Percentiles rank a stretch among this genome's conserved stretches.
Evolutionary conservation across 768 basidiomycete genomes (phyloP).

Genomic region (Lanmaoa pseudosensibilis): DNA sequence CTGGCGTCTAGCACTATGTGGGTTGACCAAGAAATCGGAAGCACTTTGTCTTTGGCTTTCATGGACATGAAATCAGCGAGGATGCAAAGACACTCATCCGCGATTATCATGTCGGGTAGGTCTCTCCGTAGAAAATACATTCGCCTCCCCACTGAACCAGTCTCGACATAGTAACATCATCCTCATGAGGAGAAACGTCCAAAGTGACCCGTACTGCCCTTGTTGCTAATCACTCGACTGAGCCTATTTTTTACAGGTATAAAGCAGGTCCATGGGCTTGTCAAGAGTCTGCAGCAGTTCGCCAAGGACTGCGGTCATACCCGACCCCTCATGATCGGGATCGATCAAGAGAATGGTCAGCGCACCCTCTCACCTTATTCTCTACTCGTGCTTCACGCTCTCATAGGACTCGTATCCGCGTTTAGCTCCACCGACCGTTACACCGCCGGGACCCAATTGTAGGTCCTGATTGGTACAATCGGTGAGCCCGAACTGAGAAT

Average conservation of each 20-base stretch:
- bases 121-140: background rate
- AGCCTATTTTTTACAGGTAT: constrained; percentile 40
- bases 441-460: constrained; percentile 68
- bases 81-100: constrained; percentile 56
- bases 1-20: background rate
- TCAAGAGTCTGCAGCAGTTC: constrained; percentile 50
- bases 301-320: constrained; percentile 58
- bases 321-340: constrained; percentile 62
- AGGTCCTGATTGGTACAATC: constrained; percentile 25
- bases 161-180: constrained; percentile 49
- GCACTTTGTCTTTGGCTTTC: constrained; percentile 76
- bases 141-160: background rate
- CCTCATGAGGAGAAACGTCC: constrained; percentile 66
- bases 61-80: constrained; percentile 51
- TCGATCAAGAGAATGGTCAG: constrained; percentile 74
- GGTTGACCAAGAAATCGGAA: constrained; percentile 25
- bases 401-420: constrained; percentile 64
- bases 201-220: constrained; percentile 36
- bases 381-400: background rate
- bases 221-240: background rate
- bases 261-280: constrained; percentile 48
- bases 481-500: background rate
- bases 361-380: background rate
- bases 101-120: constrained; percentile 61
- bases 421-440: constrained; percentile 46